phyloP scores from a whole-genome alignment of 2,329 filamentous ascomycete species.

The Cercospora canescens region DNA sequence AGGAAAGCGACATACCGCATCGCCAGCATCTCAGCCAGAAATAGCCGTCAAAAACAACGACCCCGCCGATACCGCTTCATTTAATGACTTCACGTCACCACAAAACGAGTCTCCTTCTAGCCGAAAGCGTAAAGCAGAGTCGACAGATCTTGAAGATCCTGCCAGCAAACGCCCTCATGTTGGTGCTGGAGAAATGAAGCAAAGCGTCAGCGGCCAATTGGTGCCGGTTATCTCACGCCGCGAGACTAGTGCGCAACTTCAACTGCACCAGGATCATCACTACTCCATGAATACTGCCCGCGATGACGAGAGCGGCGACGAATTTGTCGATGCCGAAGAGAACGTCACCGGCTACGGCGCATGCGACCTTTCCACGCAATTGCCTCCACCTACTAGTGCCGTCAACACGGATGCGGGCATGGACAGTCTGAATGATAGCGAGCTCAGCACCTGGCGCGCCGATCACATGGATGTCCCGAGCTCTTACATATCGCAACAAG shows the following conservation, averaged over 20 bases:
- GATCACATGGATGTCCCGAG: neutral
- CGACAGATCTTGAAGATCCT: constrained; percentile 1
- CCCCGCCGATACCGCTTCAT: neutral
- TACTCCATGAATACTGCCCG: neutral
- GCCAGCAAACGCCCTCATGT: constrained; percentile 4
- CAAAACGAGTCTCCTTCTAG: neutral
- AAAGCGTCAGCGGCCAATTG: neutral
- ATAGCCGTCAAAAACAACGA: neutral
- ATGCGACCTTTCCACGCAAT: neutral
- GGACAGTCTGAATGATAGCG: neutral
- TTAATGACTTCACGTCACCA: neutral
- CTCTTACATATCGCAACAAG: neutral
- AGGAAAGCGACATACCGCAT: neutral
- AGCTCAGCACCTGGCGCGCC: neutral
- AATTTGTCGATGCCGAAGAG: constrained; percentile 25
- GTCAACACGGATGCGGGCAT: neutral
- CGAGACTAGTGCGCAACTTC: constrained; percentile 3
- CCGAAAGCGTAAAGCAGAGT: constrained; percentile 9
- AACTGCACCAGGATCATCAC: neutral
- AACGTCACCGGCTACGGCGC: constrained; percentile 5
- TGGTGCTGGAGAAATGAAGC: neutral
- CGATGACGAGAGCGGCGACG: constrained; percentile 18
- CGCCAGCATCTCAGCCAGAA: neutral
- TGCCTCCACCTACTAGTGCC: neutral
- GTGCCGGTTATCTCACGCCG: constrained; percentile 17